Evolutionary conservation across 1,139 yeast genomes (phyloP).

Genomic region (Candida labiduridarum): DNA sequence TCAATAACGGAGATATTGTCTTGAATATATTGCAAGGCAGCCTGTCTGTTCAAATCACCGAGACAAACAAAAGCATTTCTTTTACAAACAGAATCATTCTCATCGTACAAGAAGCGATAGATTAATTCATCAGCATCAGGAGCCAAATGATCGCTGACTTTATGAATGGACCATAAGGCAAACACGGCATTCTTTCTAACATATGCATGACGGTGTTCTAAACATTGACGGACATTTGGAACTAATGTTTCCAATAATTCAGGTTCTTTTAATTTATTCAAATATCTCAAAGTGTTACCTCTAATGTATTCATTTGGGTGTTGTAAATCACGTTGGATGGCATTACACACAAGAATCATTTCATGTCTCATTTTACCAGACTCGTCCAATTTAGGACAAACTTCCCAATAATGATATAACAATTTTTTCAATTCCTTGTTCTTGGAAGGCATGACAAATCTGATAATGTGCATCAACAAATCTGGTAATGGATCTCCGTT

Average conservation of each 20-base stretch:
- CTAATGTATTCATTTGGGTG: slow-evolving; percentile 97
- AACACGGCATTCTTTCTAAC: slow-evolving; percentile 97
- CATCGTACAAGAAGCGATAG: slow-evolving; percentile 71
- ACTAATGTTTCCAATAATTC: slow-evolving; percentile 94
- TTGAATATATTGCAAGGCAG: slow-evolving; percentile 81
- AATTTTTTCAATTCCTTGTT: slow-evolving; percentile 90
- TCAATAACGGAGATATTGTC: slow-evolving; percentile 65
- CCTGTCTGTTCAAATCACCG: slow-evolving; percentile 79
- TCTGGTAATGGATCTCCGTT: slow-evolving; percentile 97
- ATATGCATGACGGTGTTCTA: slow-evolving; percentile 96
- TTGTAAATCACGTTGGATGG: slow-evolving; percentile 94
- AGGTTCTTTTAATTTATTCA: slow-evolving; percentile 88
- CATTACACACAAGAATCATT: slow-evolving; percentile 97
- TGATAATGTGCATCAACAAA: slow-evolving; percentile 91
- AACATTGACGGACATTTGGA: slow-evolving; percentile 87
- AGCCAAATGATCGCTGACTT: slow-evolving; percentile 80
- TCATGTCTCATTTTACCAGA: slow-evolving; percentile 95
- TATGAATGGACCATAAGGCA: slow-evolving; percentile 81
- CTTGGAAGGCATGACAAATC: slow-evolving; percentile 95
- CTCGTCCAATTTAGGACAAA: slow-evolving; percentile 86
- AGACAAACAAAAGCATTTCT: slow-evolving; percentile 94
- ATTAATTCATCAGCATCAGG: slow-evolving; percentile 95
- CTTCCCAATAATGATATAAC: slow-evolving; percentile 96
- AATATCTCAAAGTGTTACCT: slow-evolving; percentile 91
- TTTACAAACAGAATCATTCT: slow-evolving; percentile 91